A percentile compares a stretch with the other conserved stretches of the same genome.
Conservation (phyloP, 2,329 filamentous ascomycete genomes). For the Pyrenophora teres region DNA sequence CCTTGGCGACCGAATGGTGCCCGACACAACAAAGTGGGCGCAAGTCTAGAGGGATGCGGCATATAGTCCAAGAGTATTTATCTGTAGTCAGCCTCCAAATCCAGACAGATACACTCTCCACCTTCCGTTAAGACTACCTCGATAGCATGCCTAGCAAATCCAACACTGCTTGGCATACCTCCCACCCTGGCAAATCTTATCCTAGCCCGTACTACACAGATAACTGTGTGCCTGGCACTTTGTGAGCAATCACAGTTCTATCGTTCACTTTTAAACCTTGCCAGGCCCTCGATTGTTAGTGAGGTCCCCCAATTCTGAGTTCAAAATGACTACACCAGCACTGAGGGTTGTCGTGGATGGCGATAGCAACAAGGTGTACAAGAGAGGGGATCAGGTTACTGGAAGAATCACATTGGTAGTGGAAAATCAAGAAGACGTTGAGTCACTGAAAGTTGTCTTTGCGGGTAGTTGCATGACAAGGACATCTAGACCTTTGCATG, state of each 20-base stretch:
- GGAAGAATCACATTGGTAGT: constrained; percentile 39
- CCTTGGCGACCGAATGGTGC: constrained; percentile 3
- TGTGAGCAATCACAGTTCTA: constrained; percentile 20
- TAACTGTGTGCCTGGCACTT: constrained; percentile 32
- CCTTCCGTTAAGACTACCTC: constrained; percentile 29
- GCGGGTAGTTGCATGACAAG: constrained; percentile 40
- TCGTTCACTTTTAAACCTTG: constrained; percentile 25
- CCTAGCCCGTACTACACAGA: constrained; percentile 33
- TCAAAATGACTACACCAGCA: constrained; percentile 31
- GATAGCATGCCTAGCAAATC: constrained; percentile 35
- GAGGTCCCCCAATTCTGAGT: constrained; percentile 13
- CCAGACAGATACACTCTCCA: constrained; percentile 22
- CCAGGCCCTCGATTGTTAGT: constrained; percentile 36
- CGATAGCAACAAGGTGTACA: constrained; percentile 35
- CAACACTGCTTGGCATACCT: constrained; percentile 36
- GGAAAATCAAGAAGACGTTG: constrained; percentile 35
- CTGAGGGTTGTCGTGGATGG: constrained; percentile 41
- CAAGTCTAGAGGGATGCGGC: constrained; percentile 4
- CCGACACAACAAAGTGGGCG: constrained; percentile 3
- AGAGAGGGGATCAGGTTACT: constrained; percentile 41
- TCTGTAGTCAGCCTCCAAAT: constrained; percentile 19
- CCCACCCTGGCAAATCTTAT: constrained; percentile 37
- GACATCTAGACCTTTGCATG: constrained; percentile 34
- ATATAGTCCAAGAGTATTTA: constrained; percentile 4
- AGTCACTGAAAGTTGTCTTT: constrained; percentile 37